Evolutionary conservation across 805 yeast genomes (phyloP), one percentile per base, ranked within the genome.

Genomic region (Wickerhamiella alocasiicola): DNA sequence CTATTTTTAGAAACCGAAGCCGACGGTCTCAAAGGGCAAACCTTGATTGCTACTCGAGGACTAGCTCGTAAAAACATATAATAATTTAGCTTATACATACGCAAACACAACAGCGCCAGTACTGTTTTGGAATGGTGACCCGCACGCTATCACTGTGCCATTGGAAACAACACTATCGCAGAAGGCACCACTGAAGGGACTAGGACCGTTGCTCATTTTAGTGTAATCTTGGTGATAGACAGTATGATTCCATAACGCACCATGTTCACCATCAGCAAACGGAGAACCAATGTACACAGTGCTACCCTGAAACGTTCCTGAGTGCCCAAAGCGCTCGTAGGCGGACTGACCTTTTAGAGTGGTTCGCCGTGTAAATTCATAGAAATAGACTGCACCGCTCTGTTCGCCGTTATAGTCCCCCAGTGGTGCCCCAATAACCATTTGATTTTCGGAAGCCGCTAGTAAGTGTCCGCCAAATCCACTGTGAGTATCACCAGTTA

Each of bases 321-420:
- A 57, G 31, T 56, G 53, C 5, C 67, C 70, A 25, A 63, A 53
- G 41, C 60, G 47, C 21, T 44, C 50, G 29, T 59, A 55, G 11
- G 51, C 46, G 5, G 42, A 42, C 5, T 44, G 29, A 2, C 48
- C 48, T 2, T 45, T 37, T 6, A 44, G 24, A 11, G 39, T 48
- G 5, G 34, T 36, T 27, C 49, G 50, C 12, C 44, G 41, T 5
- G 44, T 43, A 38, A 61, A 40, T 36, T 54, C 41, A 49, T 63
- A 68, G 2, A 63, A 44, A 42, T 62, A 61, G 0, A 64, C 60
- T 3, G 61, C 55, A 3, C 79, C 80, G 36, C 68, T 57, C 28
- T 62, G 56, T 7, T 52, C 37, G 44, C 66, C 58, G 0, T 37
- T 24, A 0, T 44, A 33, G 32, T 48, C 26, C n/a, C 26, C 54